These are phyloP conservation scores for Suillus subluteus DNA, from an alignment of 768 basidiomycete species.

Conservation along the genomic window DNA sequence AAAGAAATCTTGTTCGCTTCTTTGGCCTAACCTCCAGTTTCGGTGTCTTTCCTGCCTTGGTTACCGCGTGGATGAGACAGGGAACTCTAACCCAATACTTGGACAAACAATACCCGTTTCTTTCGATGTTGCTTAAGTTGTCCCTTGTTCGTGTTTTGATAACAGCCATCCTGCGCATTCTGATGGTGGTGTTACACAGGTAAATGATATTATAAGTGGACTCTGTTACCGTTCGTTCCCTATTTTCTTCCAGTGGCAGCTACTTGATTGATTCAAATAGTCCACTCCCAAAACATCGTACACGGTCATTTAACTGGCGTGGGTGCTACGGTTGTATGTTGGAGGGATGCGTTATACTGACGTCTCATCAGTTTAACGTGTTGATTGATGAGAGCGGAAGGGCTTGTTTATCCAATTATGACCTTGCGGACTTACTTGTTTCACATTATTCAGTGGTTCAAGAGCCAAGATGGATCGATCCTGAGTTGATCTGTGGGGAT, in stretches of 20 bases:
- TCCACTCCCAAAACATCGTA: slow-evolving; percentile 9
- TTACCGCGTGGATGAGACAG: slow-evolving; percentile 45
- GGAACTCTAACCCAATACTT: slow-evolving; percentile 44
- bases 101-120: slow-evolving; percentile 32
- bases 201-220: slow-evolving; percentile 43
- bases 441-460: not conserved
- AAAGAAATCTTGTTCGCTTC: slow-evolving; percentile 41
- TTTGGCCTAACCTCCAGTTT: slow-evolving; percentile 41
- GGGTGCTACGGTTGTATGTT: not conserved
- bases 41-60: slow-evolving; percentile 40
- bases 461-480: slow-evolving; percentile 11
- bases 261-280: not conserved
- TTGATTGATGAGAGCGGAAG: slow-evolving; percentile 9
- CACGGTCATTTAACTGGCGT: slow-evolving; percentile 16
- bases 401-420: slow-evolving; percentile 5
- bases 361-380: slow-evolving; percentile 12
- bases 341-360: no score
- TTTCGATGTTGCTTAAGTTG: slow-evolving; percentile 12
- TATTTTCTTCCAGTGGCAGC: not conserved
- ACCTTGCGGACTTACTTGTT: slow-evolving; percentile 2
- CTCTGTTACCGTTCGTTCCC: slow-evolving; percentile 39
- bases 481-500: slow-evolving; percentile 8
- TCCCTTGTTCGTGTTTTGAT: slow-evolving; percentile 33
- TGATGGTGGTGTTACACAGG: slow-evolving; percentile 26
- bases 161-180: not conserved